Evolutionary conservation across 2,329 filamentous ascomycete species (phyloP), one percentile per base, ranked within the genome.

Genomic region (Pyricularia sp.): DNA sequence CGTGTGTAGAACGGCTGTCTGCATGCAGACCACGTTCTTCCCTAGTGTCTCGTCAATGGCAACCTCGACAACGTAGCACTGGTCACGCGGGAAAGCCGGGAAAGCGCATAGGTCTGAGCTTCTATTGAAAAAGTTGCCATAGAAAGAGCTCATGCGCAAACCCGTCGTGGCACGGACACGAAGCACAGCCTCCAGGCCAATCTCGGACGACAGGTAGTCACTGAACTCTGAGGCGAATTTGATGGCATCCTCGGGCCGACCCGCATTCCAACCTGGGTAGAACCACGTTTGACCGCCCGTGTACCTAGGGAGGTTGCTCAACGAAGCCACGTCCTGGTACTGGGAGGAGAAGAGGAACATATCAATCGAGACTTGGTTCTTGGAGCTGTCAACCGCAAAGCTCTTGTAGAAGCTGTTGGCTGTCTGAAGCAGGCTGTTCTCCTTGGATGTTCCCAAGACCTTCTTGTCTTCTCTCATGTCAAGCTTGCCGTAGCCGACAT

Each of bases 81-180:
- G 94, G 72, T 99, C 94, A 73, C 94, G 88, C 35, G 94, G 94
- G 81, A 99, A 97, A 0, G 94, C 93, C 1, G 94, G 94, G 82
- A 99, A 99, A 13, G 94, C 94, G 75, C 94, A 97, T 35, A 99
- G 85, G 78, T 99, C 94, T 19, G 93, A 97, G 74, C 91, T 96
- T 70, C 94, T 86, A 80, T 97, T 99, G 83, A 99, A 99, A 78
- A 99, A 99, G 79, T 99, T 99, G 70, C 94, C 94, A 76, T 97
- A 99, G 78, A 99, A 99, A 1, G 93, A 93, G 78, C 88, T 96
- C 90, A 97, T 97, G 64, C 94, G 87, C 66, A 99, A 79, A 64
- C 94, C 94, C 28, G 93, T 97, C 1, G 93, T 97, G 22, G 94
- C 94, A 69, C 94, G 88, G 53, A 99, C 94, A 74, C 94, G 89